Base-by-base conservation (phyloP, 495 filamentous ascomycete genomes). In the Penicillium pulvis region DNA sequence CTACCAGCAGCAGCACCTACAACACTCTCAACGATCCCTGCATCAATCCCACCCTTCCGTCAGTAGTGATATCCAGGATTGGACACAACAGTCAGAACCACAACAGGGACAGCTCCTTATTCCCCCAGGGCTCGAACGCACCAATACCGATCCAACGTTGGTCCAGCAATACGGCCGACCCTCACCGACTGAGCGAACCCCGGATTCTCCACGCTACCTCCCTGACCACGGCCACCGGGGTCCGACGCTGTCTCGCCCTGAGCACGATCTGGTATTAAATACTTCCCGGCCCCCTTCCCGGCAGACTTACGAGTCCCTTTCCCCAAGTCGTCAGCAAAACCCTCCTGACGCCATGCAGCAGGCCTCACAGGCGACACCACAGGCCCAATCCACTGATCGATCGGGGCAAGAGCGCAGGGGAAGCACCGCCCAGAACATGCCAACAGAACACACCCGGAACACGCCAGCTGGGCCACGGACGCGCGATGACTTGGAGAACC, bases 381-480 rank as follows among this genome's bases (percentile, higher is more conserved):
- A 64, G 45, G 44, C 24, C 23, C 62, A 59, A 47, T 50, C 58
- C 11, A 41, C 35, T 35, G 63, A 62, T 28, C 55, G 50, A 19
- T 47, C 42, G 43, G 30, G 63, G 53, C 57, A 60, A 56, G 3
- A 61, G 49, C 64, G 58, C 6, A 50, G 50, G 46, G 58, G 43
- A 35, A 75, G 66, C 51, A 59, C 59, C 45, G 64, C 49, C 46
- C 69, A 59, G 68, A 70, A 56, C 59, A 77, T 68, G 55, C 52
- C 68, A 9, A 79, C 41, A 7, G 57, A 47, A 43, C 76, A 78
- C 46, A 83, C 83, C 24, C 85, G 85, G 53, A 84, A 80, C 59
- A 88, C 86, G 57, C 86, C 87, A 10, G 84, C 84, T 10, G 74
- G 76, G n/a, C 72, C 53, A 52, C 71, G 76, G 58, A 75, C 71